Evolutionary conservation across 2,329 filamentous ascomycete species (phyloP).

Genomic region (Sphaceloma murrayae): DNA sequence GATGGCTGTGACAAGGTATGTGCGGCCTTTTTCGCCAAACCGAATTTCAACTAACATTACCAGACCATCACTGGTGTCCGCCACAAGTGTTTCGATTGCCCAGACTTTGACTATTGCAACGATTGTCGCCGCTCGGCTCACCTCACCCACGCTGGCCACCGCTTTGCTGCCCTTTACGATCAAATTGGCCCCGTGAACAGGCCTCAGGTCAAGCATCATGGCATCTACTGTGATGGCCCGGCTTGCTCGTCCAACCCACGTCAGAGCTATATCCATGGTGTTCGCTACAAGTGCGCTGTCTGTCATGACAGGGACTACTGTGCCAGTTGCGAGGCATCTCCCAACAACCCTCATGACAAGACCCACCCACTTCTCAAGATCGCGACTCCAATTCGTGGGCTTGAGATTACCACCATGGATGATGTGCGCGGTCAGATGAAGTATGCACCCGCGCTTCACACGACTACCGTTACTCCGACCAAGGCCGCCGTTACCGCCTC

Average conservation of each 20-base stretch:
- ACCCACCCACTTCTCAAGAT: constrained; percentile 98
- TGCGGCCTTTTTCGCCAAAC: constrained; percentile 6
- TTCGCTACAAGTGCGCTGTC: constrained; percentile 93
- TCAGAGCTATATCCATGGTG: constrained; percentile 61
- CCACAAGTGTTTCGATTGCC: constrained; percentile 94
- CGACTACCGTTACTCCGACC: neutral
- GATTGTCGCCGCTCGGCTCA: constrained; percentile 59
- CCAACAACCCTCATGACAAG: constrained; percentile 75
- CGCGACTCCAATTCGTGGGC: constrained; percentile 80
- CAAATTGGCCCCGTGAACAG: constrained; percentile 44
- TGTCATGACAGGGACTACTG: constrained; percentile 95
- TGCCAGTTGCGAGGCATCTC: constrained; percentile 81
- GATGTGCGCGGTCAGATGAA: constrained; percentile 59
- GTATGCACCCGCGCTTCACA: constrained; percentile 22
- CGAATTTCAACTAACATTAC: constrained; percentile 20
- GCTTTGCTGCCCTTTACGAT: constrained; percentile 81
- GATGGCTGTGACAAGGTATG: constrained; percentile 75
- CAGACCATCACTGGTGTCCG: constrained; percentile 75
- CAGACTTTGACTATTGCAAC: constrained; percentile 92
- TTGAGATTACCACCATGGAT: constrained; percentile 74
- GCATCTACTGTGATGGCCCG: constrained; percentile 91
- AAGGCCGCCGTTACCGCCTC: constrained; percentile 27
- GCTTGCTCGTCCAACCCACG: constrained; percentile 57
- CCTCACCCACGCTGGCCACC: constrained; percentile 68
- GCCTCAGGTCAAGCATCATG: constrained; percentile 54